phyloP scores from a whole-genome alignment of 2,329 filamentous ascomycete genomes.

The Diaporthe eres region DNA sequence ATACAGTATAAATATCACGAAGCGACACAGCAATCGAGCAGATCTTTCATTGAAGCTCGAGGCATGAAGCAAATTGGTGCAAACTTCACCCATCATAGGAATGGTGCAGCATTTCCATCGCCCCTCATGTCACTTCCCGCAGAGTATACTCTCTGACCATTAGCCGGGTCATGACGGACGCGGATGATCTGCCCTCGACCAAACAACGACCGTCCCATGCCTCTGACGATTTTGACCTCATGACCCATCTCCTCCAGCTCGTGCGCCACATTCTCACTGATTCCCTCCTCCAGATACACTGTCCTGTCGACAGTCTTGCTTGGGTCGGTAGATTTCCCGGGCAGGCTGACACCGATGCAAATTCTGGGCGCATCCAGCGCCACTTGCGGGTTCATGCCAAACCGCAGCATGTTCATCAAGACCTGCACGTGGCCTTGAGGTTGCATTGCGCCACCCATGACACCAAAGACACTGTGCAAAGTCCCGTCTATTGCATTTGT shows the following conservation, averaged over 20 bases:
- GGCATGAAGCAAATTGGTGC: too few relatives aligned
- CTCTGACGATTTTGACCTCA: constrained; percentile 75
- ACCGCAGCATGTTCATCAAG: constrained; percentile 87
- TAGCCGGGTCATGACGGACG: constrained; percentile 75
- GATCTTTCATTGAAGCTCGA: background rate
- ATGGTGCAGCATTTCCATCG: constrained; percentile 74
- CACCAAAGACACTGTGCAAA: constrained; percentile 87
- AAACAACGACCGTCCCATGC: constrained; percentile 77
- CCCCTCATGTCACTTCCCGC: constrained; percentile 89
- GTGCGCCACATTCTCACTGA: constrained; percentile 74
- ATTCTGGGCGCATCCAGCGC: constrained; percentile 90
- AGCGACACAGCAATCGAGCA: background rate
- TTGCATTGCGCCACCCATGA: constrained; percentile 99
- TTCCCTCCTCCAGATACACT: constrained; percentile 86
- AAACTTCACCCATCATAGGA: constrained; percentile 22
- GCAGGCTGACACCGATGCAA: constrained; percentile 83
- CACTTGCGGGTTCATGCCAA: constrained; percentile 83
- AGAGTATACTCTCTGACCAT: constrained; percentile 81
- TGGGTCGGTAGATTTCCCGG: constrained; percentile 59
- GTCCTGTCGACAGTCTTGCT: constrained; percentile 71
- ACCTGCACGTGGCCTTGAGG: constrained; percentile 96
- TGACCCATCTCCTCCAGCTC: constrained; percentile 79
- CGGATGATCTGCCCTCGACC: constrained; percentile 89
- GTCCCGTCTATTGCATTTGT: constrained; percentile 80
- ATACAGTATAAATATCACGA: background rate